A percentile compares a stretch with the other conserved stretches of the same genome.
phyloP scores from a whole-genome alignment of 169 alveolate genomes.

The Plasmodium blacklocki region DNA sequence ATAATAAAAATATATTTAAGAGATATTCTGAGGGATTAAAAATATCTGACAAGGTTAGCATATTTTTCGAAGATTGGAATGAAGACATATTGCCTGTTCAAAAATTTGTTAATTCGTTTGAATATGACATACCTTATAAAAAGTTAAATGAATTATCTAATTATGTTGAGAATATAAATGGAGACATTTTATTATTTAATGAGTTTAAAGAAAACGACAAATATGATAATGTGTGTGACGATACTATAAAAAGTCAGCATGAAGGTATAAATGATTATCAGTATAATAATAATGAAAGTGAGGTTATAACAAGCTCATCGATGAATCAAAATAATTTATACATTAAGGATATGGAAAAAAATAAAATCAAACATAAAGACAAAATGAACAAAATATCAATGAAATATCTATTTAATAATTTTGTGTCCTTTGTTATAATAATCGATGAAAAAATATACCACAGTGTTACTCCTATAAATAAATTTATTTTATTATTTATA shows the following conservation, averaged over 20 bases:
- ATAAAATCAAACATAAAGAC: not conserved
- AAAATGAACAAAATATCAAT: not conserved
- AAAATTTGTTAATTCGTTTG: slow-evolving; percentile 8
- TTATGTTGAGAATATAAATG: slow-evolving; percentile 7
- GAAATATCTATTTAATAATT: slow-evolving; percentile 18
- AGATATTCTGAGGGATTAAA: slow-evolving; percentile 49
- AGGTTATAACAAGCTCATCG: not conserved
- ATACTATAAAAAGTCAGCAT: not conserved
- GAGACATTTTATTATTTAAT: slow-evolving; percentile 16
- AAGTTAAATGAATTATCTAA: slow-evolving; percentile 23
- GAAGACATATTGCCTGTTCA: slow-evolving; percentile 54
- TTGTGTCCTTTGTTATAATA: slow-evolving; percentile 57
- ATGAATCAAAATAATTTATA: not conserved
- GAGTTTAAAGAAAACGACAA: slow-evolving; percentile 3
- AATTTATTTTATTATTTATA: slow-evolving; percentile 32
- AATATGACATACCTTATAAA: slow-evolving; percentile 10
- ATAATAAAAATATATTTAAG: slow-evolving; percentile 50
- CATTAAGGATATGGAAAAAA: not conserved
- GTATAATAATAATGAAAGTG: not conserved
- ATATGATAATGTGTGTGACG: not conserved
- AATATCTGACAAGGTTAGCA: slow-evolving; percentile 60
- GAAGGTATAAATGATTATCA: not conserved
- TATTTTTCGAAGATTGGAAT: slow-evolving; percentile 67
- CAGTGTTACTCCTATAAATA: slow-evolving; percentile 70
- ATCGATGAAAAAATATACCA: slow-evolving; percentile 60